Evolutionary conservation across 495 filamentous ascomycete genomes (phyloP).

Genomic region (Aspergillus incahuasiensis): DNA sequence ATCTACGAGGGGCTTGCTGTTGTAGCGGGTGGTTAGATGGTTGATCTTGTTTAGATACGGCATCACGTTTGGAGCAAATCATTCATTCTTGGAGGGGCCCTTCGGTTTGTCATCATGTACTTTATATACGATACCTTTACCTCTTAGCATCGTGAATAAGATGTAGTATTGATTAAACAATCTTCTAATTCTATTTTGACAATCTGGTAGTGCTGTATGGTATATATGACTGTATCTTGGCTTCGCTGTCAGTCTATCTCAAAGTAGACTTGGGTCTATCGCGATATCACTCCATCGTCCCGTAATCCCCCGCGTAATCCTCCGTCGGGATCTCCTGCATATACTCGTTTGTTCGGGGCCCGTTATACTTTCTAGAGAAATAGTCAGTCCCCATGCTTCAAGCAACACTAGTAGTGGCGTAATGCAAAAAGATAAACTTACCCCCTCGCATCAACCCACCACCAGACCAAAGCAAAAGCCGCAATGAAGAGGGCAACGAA

Average conservation of each 20-base stretch:
- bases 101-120: constrained; percentile 2
- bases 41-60: neutral
- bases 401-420: neutral
- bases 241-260: too few relatives aligned
- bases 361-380: constrained; percentile 46
- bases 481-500: constrained; percentile 61
- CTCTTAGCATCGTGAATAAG: neutral
- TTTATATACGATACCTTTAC: constrained; percentile 2
- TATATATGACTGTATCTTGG: too few relatives aligned
- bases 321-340: constrained; percentile 34
- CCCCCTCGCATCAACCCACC: constrained; percentile 58
- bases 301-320: constrained; percentile 24
- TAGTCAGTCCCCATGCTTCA: neutral
- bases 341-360: constrained; percentile 51
- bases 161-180: neutral
- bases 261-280: too few relatives aligned
- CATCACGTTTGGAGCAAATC: neutral
- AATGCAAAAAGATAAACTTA: constrained; percentile 25
- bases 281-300: constrained; percentile 12
- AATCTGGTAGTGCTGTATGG: too few relatives aligned
- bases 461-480: constrained; percentile 59
- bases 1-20: constrained; percentile 83
- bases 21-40: constrained; percentile 59
- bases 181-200: too few relatives aligned
- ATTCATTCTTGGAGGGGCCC: neutral